These are phyloP conservation scores for Ceratobasidium theobromae DNA, from an alignment of 1,284 basidiomycete species.

Conservation along the genomic window DNA sequence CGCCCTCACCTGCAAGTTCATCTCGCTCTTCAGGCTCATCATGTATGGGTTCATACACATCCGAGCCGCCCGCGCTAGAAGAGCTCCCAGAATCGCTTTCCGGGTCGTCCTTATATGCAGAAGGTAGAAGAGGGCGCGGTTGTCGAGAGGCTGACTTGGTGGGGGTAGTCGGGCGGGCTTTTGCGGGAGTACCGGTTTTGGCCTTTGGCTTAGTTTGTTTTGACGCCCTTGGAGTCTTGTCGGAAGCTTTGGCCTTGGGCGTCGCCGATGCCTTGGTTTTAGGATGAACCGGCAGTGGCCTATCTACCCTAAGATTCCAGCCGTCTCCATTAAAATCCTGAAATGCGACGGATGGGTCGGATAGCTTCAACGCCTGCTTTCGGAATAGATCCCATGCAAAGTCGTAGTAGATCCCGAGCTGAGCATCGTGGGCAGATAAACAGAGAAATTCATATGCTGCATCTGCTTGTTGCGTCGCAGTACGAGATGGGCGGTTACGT, in stretches of 20 bases:
- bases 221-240: slow-evolving; percentile 7
- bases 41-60: not conserved
- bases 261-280: not conserved
- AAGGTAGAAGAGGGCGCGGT: not conserved
- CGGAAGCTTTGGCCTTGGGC: slow-evolving; percentile 6
- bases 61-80: slow-evolving; percentile 7
- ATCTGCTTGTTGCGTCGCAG: slow-evolving; percentile 4
- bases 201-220: slow-evolving; percentile 6
- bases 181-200: not conserved
- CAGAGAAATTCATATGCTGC: slow-evolving; percentile 27
- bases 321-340: slow-evolving; percentile 22
- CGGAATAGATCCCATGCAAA: slow-evolving; percentile 29
- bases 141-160: slow-evolving; percentile 19
- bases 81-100: slow-evolving; percentile 3
- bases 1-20: not conserved
- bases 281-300: not conserved
- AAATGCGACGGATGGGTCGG: slow-evolving; percentile 7
- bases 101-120: slow-evolving; percentile 4
- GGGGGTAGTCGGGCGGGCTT: slow-evolving; percentile 13
- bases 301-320: slow-evolving; percentile 19
- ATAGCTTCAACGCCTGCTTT: slow-evolving; percentile 11
- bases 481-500: slow-evolving; percentile 20
- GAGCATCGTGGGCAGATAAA: slow-evolving; percentile 28
- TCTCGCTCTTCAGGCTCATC: slow-evolving; percentile 9
- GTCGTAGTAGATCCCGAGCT: slow-evolving; percentile 25